Evolutionary conservation across 169 alveolate species (phyloP).

Genomic region (Cryptosporidium parvum): DNA sequence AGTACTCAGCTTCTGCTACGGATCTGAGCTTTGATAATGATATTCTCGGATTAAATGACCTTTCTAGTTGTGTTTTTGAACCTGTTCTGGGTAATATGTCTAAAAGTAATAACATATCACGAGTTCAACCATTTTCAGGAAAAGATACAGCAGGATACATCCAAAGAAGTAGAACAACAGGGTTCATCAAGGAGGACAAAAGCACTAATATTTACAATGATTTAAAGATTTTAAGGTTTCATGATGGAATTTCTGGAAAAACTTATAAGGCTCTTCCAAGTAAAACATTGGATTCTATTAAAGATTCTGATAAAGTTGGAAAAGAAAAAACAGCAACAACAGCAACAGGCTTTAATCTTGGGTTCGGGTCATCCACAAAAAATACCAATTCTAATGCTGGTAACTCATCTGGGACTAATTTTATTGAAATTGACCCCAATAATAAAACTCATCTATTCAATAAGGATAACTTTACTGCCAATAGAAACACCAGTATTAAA

Average conservation of each 20-base stretch:
- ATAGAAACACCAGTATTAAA: slow-evolving; percentile 25
- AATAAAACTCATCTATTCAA: not conserved
- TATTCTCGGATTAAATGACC: slow-evolving; percentile 32
- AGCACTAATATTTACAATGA: slow-evolving; percentile 4
- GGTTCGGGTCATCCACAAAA: not conserved
- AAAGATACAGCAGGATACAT: not conserved
- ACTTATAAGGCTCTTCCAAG: slow-evolving; percentile 13
- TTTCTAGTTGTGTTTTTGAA: slow-evolving; percentile 31
- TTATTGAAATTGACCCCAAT: slow-evolving; percentile 34
- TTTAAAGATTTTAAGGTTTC: slow-evolving; percentile 44
- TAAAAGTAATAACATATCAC: slow-evolving; percentile 1
- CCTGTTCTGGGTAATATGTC: slow-evolving; percentile 15
- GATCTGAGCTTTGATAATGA: slow-evolving; percentile 11
- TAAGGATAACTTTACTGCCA: slow-evolving; percentile 16
- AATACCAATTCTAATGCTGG: not conserved
- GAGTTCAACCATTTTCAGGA: slow-evolving; percentile 50
- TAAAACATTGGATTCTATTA: not conserved
- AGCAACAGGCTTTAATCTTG: not conserved
- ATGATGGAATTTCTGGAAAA: slow-evolving; percentile 64
- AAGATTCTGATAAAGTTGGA: not conserved
- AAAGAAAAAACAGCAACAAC: not conserved
- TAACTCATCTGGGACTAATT: not conserved
- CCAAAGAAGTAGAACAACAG: not conserved
- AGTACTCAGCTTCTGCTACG: not conserved
- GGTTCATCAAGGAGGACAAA: not conserved